Base-by-base conservation (phyloP, 1,284 basidiomycete species). In the Rhodotorula sp. region DNA sequence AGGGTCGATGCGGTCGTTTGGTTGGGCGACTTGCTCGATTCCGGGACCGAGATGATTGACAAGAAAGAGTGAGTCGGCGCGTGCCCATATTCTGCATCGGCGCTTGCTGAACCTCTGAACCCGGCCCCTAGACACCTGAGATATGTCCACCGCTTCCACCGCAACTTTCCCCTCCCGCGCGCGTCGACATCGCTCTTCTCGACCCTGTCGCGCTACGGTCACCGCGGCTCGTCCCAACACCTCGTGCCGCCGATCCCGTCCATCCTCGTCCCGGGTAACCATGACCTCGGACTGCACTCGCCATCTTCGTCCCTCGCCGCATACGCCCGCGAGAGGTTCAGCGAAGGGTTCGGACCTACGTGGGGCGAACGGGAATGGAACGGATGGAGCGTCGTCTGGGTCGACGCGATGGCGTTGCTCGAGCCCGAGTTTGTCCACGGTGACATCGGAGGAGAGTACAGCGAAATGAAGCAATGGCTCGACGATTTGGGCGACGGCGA, bases 211-310 rank as follows among this genome's bases (percentile, higher is more conserved):
- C 34, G 31, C 45, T 16, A 31, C 15, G 56, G 60, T 16, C 56
- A 58, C 50, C n/a, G 45, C n/a, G 28, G 47, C n/a, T 52, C 60
- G 6, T 50, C 47, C 10, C 16, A 38, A 18, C 2, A 26, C 38
- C 66, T 71, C 38, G 21, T 57, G 8, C 69, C 73, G 12, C 73
- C 73, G 16, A 55, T 74, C 90, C 82, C 85, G 0, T 84, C 85
- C 43, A 86, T 88, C 80, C 89, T 87, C 78, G 81, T 93, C n/a
- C 89, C 91, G 1, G 92, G 92, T 18, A 95, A 95, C 77, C 89
- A 91, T 79, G 92, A 95, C 77, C 84, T 94, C 58, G 90, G 89
- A 86, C 69, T 90, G 73, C 69, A 71, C 52, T 28, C 62, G 56
- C 10, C 43, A 55, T 66, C 68, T 57, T 45, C 55, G 16, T 48